These are phyloP conservation scores for Sanghuangporus sanghuang DNA, from an alignment of 1,284 basidiomycete species.

Conservation along the genomic window DNA sequence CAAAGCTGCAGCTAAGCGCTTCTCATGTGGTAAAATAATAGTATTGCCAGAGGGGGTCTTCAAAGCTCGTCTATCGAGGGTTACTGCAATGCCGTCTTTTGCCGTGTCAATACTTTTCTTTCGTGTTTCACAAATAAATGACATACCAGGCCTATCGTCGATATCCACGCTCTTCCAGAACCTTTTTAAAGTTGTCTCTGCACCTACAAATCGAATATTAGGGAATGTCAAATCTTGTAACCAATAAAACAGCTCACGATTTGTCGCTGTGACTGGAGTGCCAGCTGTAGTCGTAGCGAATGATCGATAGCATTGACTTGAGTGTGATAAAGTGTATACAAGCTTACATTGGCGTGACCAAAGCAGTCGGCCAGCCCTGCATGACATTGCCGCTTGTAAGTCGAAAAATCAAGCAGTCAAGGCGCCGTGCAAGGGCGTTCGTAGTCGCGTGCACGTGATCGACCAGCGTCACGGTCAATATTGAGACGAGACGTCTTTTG, in stretches of 20 bases:
- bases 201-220: slow-evolving; percentile 47
- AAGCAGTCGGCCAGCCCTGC: no score
- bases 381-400: no score
- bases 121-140: background rate
- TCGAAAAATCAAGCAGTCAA: no score
- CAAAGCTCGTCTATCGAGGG: slow-evolving; percentile 80
- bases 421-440: background rate
- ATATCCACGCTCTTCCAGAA: slow-evolving; percentile 90
- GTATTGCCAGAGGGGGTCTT: slow-evolving; percentile 83
- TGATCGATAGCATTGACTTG: background rate
- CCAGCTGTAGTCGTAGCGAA: slow-evolving; percentile 28
- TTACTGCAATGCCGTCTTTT: slow-evolving; percentile 56
- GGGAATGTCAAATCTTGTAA: background rate
- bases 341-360: background rate
- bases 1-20: slow-evolving; percentile 73
- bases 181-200: slow-evolving; percentile 77
- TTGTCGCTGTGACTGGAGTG: slow-evolving; percentile 48
- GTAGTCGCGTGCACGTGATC: background rate
- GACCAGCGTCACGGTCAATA: no score
- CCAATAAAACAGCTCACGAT: slow-evolving; percentile 34
- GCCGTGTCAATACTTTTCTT: background rate
- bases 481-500: no score
- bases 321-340: no score
- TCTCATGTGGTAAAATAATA: slow-evolving; percentile 68
- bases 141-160: slow-evolving; percentile 34